A percentile compares a stretch with the other conserved stretches of the same genome.
These are phyloP conservation scores for Suillus luteus DNA, from an alignment of 768 basidiomycete genomes.

Conservation along the genomic window DNA sequence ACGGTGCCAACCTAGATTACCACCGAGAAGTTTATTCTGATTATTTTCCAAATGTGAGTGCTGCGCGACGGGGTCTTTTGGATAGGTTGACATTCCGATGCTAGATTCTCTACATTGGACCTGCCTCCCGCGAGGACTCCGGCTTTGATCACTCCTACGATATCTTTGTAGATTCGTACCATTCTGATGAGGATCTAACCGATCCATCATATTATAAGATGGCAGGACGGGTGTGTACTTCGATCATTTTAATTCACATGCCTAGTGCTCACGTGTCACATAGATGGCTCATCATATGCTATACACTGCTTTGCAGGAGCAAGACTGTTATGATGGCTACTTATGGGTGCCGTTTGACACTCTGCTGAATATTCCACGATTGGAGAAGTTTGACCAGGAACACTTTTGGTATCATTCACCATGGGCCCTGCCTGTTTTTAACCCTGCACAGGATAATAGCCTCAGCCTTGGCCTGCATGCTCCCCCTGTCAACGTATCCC, in stretches of 20 bases:
- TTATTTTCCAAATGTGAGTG: constrained; percentile 51
- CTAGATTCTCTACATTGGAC: constrained; percentile 52
- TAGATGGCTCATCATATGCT: constrained; percentile 57
- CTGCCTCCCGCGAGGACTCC: constrained; percentile 45
- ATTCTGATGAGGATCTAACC: constrained; percentile 44
- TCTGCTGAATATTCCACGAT: constrained; percentile 49
- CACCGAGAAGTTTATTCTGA: constrained; percentile 48
- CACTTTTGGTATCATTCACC: constrained; percentile 55
- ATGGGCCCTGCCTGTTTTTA: constrained; percentile 44
- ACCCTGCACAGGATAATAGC: constrained; percentile 33
- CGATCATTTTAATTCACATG: not conserved
- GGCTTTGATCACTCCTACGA: constrained; percentile 53
- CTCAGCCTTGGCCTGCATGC: constrained; percentile 35
- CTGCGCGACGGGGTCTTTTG: not conserved
- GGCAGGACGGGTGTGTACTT: constrained; percentile 41
- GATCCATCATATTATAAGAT: constrained; percentile 41
- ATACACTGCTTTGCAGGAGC: constrained; percentile 45
- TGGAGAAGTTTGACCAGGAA: constrained; percentile 46
- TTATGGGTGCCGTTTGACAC: constrained; percentile 57
- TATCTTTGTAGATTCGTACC: constrained; percentile 48
- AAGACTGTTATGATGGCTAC: constrained; percentile 51
- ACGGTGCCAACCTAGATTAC: constrained; percentile 47
- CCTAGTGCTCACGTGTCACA: constrained; percentile 5
- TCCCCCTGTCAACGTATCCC: constrained; percentile 44
- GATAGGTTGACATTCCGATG: not conserved